Evolutionary conservation across 805 yeast species (phyloP).

Genomic region (Ogataea chonburiensis): DNA sequence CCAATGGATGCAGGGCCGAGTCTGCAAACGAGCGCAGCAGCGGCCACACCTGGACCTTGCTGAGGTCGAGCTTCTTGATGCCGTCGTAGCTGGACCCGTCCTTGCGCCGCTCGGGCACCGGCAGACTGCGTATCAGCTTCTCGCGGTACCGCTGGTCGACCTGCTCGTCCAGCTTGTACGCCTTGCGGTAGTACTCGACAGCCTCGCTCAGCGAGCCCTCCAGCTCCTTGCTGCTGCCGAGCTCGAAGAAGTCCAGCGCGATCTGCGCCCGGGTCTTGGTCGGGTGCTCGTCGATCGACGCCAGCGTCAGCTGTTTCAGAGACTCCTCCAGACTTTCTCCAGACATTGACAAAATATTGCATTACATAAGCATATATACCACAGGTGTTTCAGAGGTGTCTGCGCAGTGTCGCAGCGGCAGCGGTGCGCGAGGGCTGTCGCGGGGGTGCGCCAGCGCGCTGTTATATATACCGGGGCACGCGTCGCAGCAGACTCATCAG

Average conservation of each 20-base stretch:
- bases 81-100: conserved; percentile 12
- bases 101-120: conserved; percentile 23
- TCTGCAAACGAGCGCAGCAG: conserved; percentile 39
- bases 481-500: conserved; percentile 11
- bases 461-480: no score
- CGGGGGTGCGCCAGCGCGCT: no score
- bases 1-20: conserved; percentile 28
- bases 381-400: not conserved
- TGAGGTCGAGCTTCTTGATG: conserved; percentile 37
- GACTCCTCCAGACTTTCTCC: conserved; percentile 24
- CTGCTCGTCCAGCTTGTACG: conserved; percentile 54
- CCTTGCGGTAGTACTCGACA: conserved; percentile 65
- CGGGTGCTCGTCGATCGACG: conserved; percentile 31
- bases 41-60: conserved; percentile 41
- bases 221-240: conserved; percentile 68
- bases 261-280: conserved; percentile 31
- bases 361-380: no score
- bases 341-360: no score
- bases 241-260: conserved; percentile 66
- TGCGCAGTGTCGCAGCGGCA: no score
- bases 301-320: conserved; percentile 24
- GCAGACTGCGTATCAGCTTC: conserved; percentile 37
- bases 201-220: conserved; percentile 84
- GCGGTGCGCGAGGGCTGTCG: no score
- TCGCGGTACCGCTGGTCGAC: conserved; percentile 72